Evolutionary conservation across 2,329 filamentous ascomycete genomes (phyloP).

Genomic region (Bisporella sp.): DNA sequence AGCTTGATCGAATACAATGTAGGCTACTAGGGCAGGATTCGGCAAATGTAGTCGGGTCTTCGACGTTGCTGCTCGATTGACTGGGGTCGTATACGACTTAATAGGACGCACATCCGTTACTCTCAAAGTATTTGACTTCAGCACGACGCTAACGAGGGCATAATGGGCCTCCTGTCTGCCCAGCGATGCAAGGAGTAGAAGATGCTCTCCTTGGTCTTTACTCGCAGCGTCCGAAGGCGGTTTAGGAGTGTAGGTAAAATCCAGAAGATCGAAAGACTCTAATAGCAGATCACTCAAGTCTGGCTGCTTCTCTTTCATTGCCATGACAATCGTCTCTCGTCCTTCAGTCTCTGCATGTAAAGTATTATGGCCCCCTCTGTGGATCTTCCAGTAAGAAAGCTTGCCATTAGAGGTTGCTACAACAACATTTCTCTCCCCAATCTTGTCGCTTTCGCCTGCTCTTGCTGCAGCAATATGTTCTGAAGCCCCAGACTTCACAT

Average conservation of each 20-base stretch:
- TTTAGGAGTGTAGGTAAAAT: constrained; percentile 65
- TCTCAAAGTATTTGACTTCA: constrained; percentile 43
- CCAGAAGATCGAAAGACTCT: constrained; percentile 65
- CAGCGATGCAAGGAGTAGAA: constrained; percentile 56
- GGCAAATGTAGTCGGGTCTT: constrained; percentile 71
- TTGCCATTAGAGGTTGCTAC: constrained; percentile 71
- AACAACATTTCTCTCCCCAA: constrained; percentile 80
- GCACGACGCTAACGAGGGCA: constrained; percentile 63
- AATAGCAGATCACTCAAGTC: constrained; percentile 41
- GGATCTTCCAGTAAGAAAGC: constrained; percentile 81
- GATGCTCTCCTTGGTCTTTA: constrained; percentile 43
- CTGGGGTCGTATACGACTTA: constrained; percentile 52
- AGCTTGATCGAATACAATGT: constrained; percentile 72
- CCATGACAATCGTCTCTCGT: constrained; percentile 54
- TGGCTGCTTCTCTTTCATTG: constrained; percentile 50
- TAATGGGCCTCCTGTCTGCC: constrained; percentile 54
- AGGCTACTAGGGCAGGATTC: constrained; percentile 71
- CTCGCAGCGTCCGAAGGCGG: constrained; percentile 44
- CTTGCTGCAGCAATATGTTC: constrained; percentile 77
- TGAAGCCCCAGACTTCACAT: constrained; percentile 62
- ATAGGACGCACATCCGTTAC: constrained; percentile 64
- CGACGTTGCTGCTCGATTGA: constrained; percentile 29
- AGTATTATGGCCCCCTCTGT: constrained; percentile 78
- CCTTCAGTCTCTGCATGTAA: constrained; percentile 66
- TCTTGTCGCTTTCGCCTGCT: constrained; percentile 61